Percentiles rank a stretch among this genome's conserved stretches.
These are phyloP conservation scores for Hyphopichia buzzinii DNA, from an alignment of 1,139 yeast genomes.

Conservation along the genomic window DNA sequence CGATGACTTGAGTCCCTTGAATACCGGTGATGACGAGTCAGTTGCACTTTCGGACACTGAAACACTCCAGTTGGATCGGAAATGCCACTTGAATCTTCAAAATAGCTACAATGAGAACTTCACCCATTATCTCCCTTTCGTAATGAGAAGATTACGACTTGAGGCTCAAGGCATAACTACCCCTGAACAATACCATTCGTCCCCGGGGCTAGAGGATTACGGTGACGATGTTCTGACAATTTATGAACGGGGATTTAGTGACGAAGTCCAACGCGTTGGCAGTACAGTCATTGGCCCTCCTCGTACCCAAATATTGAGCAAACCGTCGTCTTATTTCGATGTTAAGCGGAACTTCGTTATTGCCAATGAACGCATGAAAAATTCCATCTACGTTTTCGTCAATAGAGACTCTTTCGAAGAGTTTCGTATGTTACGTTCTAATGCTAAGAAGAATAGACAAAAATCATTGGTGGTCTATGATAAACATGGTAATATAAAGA, in stretches of 20 bases:
- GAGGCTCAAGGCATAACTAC: constrained; percentile 8
- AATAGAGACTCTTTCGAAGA: constrained; percentile 26
- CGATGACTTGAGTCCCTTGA: constrained; percentile 4
- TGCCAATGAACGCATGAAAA: constrained; percentile 34
- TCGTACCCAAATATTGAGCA: constrained; percentile 11
- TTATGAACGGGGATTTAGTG: constrained; percentile 13
- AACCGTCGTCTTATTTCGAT: constrained; percentile 15
- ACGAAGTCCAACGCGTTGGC: background rate
- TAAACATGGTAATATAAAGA: constrained; percentile 19
- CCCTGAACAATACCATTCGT: background rate
- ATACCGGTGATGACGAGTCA: constrained; percentile 9
- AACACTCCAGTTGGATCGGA: constrained; percentile 18
- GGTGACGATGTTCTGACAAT: constrained; percentile 25
- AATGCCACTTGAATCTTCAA: constrained; percentile 33
- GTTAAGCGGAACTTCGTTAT: constrained; percentile 29
- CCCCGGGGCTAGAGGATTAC: background rate
- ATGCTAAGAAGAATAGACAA: constrained; percentile 21
- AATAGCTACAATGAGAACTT: constrained; percentile 36
- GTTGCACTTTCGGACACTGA: constrained; percentile 24
- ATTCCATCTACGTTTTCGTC: constrained; percentile 29
- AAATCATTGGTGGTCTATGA: constrained; percentile 24
- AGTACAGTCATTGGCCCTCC: background rate
- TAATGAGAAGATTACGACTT: constrained; percentile 27
- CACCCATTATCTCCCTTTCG: constrained; percentile 37
- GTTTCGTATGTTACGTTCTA: constrained; percentile 29